phyloP scores from a whole-genome alignment of 2,329 filamentous ascomycete species.

The Neopestalotiopsis sp. region DNA sequence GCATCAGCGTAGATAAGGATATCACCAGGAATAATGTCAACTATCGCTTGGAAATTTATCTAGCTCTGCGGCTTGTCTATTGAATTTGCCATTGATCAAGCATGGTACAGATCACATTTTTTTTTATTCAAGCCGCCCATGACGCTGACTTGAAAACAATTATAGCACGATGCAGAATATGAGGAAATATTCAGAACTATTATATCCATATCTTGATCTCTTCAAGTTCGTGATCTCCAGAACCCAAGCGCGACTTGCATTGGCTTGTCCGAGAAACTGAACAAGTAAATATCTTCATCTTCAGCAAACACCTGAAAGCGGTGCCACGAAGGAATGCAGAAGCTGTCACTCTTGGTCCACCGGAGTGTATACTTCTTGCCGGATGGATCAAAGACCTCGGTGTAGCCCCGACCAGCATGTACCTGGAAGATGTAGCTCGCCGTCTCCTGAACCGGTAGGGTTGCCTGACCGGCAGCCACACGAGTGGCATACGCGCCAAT shows the following conservation, averaged over 20 bases:
- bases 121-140: no score
- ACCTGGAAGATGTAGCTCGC: slow-evolving; percentile 59
- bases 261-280: slow-evolving; percentile 59
- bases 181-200: no score
- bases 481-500: slow-evolving; percentile 53
- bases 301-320: slow-evolving; percentile 51
- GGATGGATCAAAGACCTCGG: slow-evolving; percentile 36
- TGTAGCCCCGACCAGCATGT: slow-evolving; percentile 48
- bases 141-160: neutral
- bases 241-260: slow-evolving; percentile 58
- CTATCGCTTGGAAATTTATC: no score
- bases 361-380: slow-evolving; percentile 33
- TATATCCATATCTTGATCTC: no score
- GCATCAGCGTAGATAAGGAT: neutral
- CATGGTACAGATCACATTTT: no score
- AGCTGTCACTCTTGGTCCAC: slow-evolving; percentile 59
- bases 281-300: slow-evolving; percentile 49
- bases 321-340: slow-evolving; percentile 59
- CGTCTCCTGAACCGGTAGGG: slow-evolving; percentile 50
- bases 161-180: neutral
- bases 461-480: slow-evolving; percentile 40
- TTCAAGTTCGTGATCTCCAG: slow-evolving; percentile 43
- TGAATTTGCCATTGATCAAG: no score
- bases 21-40: no score
- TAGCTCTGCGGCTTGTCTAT: no score